phyloP scores from a whole-genome alignment of 2,329 filamentous ascomycete species.

The Colletotrichum sp. region DNA sequence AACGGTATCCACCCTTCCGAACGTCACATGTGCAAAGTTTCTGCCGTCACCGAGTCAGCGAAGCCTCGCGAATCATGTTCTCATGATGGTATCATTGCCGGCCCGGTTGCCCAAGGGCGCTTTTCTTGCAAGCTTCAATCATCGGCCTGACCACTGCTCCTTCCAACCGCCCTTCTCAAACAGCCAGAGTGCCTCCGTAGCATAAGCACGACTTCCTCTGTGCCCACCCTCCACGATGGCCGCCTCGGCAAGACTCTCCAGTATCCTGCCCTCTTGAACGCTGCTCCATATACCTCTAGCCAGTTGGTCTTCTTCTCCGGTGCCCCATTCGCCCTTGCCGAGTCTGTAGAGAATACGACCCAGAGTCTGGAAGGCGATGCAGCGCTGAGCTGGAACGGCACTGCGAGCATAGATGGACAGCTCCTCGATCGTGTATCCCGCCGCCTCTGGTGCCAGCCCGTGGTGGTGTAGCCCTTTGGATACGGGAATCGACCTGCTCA shows the following conservation, averaged over 20 bases:
- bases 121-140: constrained; percentile 27
- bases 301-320: constrained; percentile 60
- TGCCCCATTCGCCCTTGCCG: constrained; percentile 74
- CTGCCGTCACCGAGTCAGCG: not conserved
- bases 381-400: constrained; percentile 83
- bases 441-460: constrained; percentile 87
- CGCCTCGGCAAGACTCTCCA: constrained; percentile 80
- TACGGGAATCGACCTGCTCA: constrained; percentile 75
- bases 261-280: constrained; percentile 75
- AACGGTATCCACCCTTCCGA: not conserved
- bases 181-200: constrained; percentile 88
- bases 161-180: constrained; percentile 76
- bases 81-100: not conserved
- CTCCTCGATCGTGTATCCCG: constrained; percentile 92
- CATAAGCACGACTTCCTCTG: constrained; percentile 81
- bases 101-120: constrained; percentile 4
- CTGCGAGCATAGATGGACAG: constrained; percentile 81
- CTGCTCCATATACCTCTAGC: constrained; percentile 84
- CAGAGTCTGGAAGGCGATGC: constrained; percentile 89
- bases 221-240: constrained; percentile 73
- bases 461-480: constrained; percentile 91
- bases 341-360: constrained; percentile 85
- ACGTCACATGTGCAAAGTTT: not conserved
- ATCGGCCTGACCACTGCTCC: constrained; percentile 62
- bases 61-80: not conserved